Conservation (phyloP, 1,284 basidiomycete species). For the Moesziomyces aphidis region DNA sequence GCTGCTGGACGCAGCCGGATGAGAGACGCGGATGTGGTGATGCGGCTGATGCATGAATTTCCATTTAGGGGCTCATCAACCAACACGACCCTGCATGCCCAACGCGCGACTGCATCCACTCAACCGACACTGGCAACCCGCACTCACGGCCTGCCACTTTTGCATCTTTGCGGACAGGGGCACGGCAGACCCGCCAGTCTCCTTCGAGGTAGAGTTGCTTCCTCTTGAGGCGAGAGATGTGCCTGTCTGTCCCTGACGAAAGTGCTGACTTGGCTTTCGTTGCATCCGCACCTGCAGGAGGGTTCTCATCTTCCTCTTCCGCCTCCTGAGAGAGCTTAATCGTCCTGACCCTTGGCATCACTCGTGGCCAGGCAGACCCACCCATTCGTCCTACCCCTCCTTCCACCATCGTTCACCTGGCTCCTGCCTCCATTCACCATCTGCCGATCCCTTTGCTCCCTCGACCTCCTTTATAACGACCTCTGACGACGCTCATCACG, state of each 20-base stretch:
- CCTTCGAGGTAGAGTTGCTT: not conserved
- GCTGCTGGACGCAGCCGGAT: too few relatives aligned
- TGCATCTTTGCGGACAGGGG: too few relatives aligned
- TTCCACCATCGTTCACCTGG: slow-evolving; percentile 3
- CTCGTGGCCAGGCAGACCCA: not conserved
- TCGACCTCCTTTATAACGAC: slow-evolving; percentile 15
- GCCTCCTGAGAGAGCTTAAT: slow-evolving; percentile 10
- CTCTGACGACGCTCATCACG: slow-evolving; percentile 4
- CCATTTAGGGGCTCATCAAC: slow-evolving; percentile 30
- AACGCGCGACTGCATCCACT: not conserved
- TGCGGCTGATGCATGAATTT: slow-evolving; percentile 16
- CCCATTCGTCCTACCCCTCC: not conserved
- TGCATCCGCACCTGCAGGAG: not conserved
- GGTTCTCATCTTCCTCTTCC: not conserved
- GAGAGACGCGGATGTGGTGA: not conserved
- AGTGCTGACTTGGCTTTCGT: not conserved
- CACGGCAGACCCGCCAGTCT: too few relatives aligned
- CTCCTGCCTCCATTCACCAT: slow-evolving; percentile 3
- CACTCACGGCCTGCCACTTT: too few relatives aligned
- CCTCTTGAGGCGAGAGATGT: not conserved
- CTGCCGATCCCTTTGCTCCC: slow-evolving; percentile 1
- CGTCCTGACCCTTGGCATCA: not conserved
- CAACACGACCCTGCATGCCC: slow-evolving; percentile 42
- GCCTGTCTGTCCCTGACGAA: not conserved
- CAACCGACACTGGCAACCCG: not conserved